phyloP scores from a whole-genome alignment of 1,284 basidiomycete genomes.

The Ustilago hordei region DNA sequence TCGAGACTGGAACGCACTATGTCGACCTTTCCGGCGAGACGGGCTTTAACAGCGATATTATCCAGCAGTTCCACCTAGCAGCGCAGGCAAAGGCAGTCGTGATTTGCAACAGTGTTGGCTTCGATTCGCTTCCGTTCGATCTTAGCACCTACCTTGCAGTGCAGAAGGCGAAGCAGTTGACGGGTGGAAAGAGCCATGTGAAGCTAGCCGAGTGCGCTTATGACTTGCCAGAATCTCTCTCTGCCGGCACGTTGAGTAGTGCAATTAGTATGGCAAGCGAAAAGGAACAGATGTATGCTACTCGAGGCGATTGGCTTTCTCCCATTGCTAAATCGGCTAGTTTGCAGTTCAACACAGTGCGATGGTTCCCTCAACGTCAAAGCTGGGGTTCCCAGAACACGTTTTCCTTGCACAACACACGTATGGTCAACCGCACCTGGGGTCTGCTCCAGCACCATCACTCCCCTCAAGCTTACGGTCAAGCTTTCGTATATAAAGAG shows the following conservation, averaged over 20 bases:
- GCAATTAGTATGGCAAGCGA: conserved; percentile 71
- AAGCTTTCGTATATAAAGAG: conserved; percentile 81
- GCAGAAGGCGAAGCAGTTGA: conserved; percentile 72
- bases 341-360: conserved; percentile 72
- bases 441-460: conserved; percentile 75
- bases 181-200: conserved; percentile 63
- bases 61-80: conserved; percentile 76
- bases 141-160: conserved; percentile 75
- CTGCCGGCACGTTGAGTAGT: conserved; percentile 79
- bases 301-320: conserved; percentile 38
- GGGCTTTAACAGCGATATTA: conserved; percentile 72
- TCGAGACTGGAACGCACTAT: conserved; percentile 75
- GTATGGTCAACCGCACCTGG: conserved; percentile 82
- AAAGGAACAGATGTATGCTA: conserved; percentile 25
- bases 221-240: conserved; percentile 73
- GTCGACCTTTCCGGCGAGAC: conserved; percentile 76
- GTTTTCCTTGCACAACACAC: conserved; percentile 77
- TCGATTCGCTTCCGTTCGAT: conserved; percentile 77
- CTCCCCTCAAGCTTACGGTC: conserved; percentile 44
- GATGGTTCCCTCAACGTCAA: conserved; percentile 72
- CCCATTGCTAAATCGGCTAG: conserved; percentile 59
- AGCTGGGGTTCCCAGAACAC: conserved; percentile 76
- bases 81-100: conserved; percentile 77
- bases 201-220: conserved; percentile 68
- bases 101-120: conserved; percentile 79